phyloP scores from a whole-genome alignment of 345 rosid genomes.

The Corymbia maculata region DNA sequence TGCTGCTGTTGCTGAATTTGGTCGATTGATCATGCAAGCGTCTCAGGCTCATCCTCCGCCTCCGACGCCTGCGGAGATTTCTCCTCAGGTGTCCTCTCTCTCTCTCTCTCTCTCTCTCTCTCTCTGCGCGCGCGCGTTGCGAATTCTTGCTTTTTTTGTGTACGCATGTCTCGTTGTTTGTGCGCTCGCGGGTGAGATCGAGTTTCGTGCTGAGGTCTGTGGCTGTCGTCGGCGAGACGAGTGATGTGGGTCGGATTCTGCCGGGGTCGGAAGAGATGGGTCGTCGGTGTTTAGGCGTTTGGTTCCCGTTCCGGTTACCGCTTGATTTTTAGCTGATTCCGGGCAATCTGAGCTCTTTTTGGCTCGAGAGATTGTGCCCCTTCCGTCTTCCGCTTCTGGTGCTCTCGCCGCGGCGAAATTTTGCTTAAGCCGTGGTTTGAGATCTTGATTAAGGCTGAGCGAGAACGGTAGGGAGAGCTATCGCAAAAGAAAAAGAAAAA shows the following conservation, averaged over 20 bases:
- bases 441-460: background rate
- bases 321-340: background rate
- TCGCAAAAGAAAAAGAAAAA: background rate
- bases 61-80: background rate
- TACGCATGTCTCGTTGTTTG: background rate
- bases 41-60: background rate
- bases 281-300: background rate
- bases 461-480: fast-evolving
- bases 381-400: background rate
- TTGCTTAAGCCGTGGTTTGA: background rate
- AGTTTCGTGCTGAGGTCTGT: background rate
- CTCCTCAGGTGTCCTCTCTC: background rate
- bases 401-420: background rate
- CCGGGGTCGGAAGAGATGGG: background rate
- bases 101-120: background rate
- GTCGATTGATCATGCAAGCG: background rate
- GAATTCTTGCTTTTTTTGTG: background rate
- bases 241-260: background rate
- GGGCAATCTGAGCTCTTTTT: background rate
- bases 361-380: background rate
- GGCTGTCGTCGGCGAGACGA: background rate
- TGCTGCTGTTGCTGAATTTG: background rate
- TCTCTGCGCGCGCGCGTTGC: background rate
- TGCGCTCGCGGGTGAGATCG: background rate
- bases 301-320: background rate